These are phyloP conservation scores for Colletotrichum tropicale DNA, from an alignment of 2,329 filamentous ascomycete species.

Conservation along the genomic window DNA sequence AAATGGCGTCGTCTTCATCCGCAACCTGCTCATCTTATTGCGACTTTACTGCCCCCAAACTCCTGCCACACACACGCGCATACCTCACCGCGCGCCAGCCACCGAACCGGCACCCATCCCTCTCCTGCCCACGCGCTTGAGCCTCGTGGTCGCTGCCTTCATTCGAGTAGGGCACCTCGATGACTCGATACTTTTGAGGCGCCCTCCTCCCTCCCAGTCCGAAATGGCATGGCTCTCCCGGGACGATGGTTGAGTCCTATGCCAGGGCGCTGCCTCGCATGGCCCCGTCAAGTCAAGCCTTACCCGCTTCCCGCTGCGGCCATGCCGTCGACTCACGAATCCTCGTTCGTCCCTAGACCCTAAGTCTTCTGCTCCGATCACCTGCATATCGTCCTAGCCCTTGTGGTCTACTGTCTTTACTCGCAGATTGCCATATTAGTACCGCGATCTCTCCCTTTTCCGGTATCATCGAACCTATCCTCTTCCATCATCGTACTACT, in stretches of 20 bases:
- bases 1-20: not conserved
- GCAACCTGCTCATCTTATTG: not conserved
- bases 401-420: constrained; percentile 1
- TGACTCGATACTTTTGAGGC: not conserved
- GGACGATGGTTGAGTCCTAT: not conserved
- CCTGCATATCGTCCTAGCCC: constrained; percentile 11
- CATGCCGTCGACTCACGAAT: constrained; percentile 6
- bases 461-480: not conserved
- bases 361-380: constrained; percentile 23
- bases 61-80: not conserved
- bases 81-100: constrained; percentile 3
- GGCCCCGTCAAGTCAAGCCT: constrained; percentile 13
- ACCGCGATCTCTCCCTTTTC: not conserved
- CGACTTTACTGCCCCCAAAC: not conserved
- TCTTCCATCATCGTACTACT: not conserved
- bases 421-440: constrained; percentile 12
- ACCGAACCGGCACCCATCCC: constrained; percentile 6
- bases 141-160: constrained; percentile 15
- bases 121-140: constrained; percentile 16
- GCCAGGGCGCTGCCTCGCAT: not conserved
- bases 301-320: constrained; percentile 17
- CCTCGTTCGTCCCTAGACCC: constrained; percentile 1
- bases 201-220: not conserved
- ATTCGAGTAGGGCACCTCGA: not conserved
- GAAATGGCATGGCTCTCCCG: not conserved